phyloP scores from a whole-genome alignment of 2,329 filamentous ascomycete species.

The Aspergillus flavus region DNA sequence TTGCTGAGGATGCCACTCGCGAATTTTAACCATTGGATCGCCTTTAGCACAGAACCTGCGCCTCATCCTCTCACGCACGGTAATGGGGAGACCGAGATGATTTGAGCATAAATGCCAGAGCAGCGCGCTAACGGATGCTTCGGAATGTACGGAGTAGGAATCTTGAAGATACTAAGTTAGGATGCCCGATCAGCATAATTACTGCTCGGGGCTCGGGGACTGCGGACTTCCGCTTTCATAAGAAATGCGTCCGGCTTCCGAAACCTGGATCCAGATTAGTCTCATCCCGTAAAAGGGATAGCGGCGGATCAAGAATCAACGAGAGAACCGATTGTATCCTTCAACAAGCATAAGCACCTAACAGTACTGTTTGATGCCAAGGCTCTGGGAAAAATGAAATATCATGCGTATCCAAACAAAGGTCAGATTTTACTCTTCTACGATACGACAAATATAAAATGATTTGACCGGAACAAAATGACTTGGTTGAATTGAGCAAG shows the following conservation, averaged over 20 bases:
- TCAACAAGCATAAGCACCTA: no score
- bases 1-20: neutral
- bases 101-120: no score
- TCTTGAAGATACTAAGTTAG: neutral
- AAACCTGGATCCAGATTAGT: neutral
- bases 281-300: neutral
- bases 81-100: no score
- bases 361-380: no score
- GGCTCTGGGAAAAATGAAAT: no score
- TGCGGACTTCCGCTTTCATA: neutral
- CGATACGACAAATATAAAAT: neutral
- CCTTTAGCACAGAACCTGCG: neutral
- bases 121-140: neutral
- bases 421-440: neutral
- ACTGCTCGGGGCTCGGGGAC: neutral
- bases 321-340: no score
- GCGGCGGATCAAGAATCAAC: no score
- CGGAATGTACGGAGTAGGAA: neutral
- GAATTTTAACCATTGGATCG: neutral
- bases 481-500: slow-evolving; percentile 16
- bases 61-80: neutral
- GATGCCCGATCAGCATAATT: neutral
- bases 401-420: no score
- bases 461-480: slow-evolving; percentile 7
- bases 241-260: neutral